Evolutionary conservation across 2,329 filamentous ascomycete species (phyloP).

Genomic region (Aspergillus fischeri): DNA sequence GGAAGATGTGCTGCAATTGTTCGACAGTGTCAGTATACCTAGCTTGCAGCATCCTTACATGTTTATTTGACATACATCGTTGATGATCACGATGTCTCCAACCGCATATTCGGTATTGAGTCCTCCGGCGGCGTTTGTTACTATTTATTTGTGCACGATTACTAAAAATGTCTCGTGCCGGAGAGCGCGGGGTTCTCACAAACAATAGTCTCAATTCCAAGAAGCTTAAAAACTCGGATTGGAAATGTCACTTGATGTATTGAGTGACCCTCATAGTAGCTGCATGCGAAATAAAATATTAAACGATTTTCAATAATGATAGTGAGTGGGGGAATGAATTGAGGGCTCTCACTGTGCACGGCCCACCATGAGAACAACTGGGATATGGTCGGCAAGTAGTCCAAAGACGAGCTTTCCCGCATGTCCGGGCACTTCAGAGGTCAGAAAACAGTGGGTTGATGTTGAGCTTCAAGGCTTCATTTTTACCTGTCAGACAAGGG

Average conservation of each 20-base stretch:
- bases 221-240: slow-evolving; percentile 58
- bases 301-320: slow-evolving; percentile 3
- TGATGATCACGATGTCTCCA: slow-evolving; percentile 62
- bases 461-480: neutral
- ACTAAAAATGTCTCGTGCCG: neutral
- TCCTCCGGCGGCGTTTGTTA: slow-evolving; percentile 65
- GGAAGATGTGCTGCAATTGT: slow-evolving; percentile 54
- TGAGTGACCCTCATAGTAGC: slow-evolving; percentile 65
- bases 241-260: slow-evolving; percentile 62
- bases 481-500: slow-evolving; percentile 55
- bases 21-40: slow-evolving; percentile 8
- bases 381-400: slow-evolving; percentile 51
- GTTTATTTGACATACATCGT: slow-evolving; percentile 49
- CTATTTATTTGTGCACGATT: slow-evolving; percentile 27
- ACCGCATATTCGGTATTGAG: slow-evolving; percentile 61
- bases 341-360: slow-evolving; percentile 54
- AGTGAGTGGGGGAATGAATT: neutral
- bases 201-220: slow-evolving; percentile 59
- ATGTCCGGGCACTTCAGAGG: slow-evolving; percentile 52
- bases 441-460: slow-evolving; percentile 6
- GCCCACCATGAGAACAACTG: slow-evolving; percentile 61
- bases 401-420: slow-evolving; percentile 64
- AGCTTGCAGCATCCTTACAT: neutral
- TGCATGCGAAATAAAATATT: slow-evolving; percentile 22
- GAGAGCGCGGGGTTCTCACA: slow-evolving; percentile 33